Evolutionary conservation across 208 protist species (phyloP).

Genomic region (Polymyxa betae): DNA sequence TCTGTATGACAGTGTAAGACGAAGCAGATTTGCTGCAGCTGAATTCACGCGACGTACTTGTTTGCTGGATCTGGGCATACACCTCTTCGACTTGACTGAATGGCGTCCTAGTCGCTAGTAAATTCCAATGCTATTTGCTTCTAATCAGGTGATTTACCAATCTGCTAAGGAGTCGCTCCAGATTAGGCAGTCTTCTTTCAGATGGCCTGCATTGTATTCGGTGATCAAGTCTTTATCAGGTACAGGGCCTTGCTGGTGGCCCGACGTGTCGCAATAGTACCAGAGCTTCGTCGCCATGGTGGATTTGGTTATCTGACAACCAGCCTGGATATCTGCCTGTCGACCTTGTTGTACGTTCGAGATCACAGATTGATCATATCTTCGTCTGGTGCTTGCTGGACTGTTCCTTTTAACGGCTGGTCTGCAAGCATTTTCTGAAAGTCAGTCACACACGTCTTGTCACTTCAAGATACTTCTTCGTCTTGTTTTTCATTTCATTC

Average conservation of each 20-base stretch:
- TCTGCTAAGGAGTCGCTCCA: slow-evolving; percentile 25
- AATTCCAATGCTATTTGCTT: neutral
- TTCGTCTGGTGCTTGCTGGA: no score
- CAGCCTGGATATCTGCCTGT: no score
- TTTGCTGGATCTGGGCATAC: neutral
- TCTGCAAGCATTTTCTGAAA: no score
- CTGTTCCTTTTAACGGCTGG: no score
- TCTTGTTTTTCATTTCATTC: no score
- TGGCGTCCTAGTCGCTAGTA: slow-evolving; percentile 17
- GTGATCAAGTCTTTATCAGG: neutral
- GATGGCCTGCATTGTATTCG: neutral
- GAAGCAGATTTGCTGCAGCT: neutral
- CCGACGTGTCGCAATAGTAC: slow-evolving; percentile 14
- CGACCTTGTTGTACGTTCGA: no score
- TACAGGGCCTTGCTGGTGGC: slow-evolving; percentile 36
- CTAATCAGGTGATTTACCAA: neutral
- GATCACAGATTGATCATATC: no score
- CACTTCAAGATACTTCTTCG: no score
- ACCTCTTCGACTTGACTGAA: slow-evolving; percentile 11
- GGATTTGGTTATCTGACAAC: no score
- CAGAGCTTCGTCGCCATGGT: neutral
- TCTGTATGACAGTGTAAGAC: neutral
- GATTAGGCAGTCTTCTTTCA: neutral
- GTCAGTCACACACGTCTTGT: no score
- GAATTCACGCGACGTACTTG: neutral